These are phyloP conservation scores for Onygenales sp. DNA, from an alignment of 2,329 filamentous ascomycete genomes.

Conservation along the genomic window DNA sequence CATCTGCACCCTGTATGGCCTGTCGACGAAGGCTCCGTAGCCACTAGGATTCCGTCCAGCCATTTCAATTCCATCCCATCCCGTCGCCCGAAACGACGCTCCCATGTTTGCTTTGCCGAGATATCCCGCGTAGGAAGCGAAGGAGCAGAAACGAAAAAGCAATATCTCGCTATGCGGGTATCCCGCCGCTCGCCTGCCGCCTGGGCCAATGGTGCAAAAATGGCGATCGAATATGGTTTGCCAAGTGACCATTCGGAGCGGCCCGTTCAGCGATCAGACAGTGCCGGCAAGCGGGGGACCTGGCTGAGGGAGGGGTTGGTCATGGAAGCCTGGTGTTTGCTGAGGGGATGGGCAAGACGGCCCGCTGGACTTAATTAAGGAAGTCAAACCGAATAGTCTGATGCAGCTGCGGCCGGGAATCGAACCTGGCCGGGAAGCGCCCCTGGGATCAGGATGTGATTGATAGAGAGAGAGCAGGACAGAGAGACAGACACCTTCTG, in stretches of 20 bases:
- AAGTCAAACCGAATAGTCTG: background rate
- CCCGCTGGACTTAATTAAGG: too few relatives aligned
- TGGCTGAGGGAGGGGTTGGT: background rate
- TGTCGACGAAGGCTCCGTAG: background rate
- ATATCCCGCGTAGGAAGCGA: too few relatives aligned
- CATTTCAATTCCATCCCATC: background rate
- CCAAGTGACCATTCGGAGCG: slow-evolving; percentile 1
- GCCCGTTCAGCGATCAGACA: slow-evolving; percentile 2
- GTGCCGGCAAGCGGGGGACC: background rate
- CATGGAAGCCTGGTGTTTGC: background rate
- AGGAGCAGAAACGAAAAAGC: background rate
- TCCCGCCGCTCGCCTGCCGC: too few relatives aligned
- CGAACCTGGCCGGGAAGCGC: background rate
- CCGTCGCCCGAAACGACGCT: background rate
- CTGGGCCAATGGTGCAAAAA: background rate
- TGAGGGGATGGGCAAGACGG: background rate
- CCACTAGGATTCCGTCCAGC: background rate
- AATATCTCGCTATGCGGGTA: background rate
- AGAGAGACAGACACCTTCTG: background rate
- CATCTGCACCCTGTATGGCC: background rate
- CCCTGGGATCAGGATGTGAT: background rate
- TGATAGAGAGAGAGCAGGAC: background rate
- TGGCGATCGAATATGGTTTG: background rate
- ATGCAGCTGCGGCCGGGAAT: background rate
- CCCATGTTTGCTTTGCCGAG: too few relatives aligned